Evolutionary conservation across 495 filamentous ascomycete species (phyloP).

Genomic region (Penicillium lividum): DNA sequence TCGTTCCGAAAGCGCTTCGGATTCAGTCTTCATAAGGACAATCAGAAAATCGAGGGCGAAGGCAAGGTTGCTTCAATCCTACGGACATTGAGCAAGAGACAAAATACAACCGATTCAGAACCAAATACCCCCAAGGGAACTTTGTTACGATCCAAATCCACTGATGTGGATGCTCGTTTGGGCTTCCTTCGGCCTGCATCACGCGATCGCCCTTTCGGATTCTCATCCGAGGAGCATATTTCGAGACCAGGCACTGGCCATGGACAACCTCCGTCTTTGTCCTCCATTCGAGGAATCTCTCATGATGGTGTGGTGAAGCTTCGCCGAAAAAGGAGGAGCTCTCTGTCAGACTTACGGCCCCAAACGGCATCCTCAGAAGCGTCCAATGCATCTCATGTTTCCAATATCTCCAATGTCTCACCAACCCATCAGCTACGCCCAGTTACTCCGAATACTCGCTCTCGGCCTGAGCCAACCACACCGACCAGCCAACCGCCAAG

Average conservation of each 20-base stretch:
- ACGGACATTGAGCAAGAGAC: slow-evolving; percentile 86
- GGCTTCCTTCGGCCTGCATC: slow-evolving; percentile 61
- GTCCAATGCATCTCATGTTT: slow-evolving; percentile 34
- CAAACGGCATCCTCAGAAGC: slow-evolving; percentile 49
- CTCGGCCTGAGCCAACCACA: slow-evolving; percentile 33
- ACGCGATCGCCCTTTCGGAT: slow-evolving; percentile 60
- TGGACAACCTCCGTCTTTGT: slow-evolving; percentile 39
- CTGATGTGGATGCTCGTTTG: slow-evolving; percentile 64
- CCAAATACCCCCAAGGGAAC: slow-evolving; percentile 61
- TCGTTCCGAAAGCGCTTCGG: slow-evolving; percentile 83
- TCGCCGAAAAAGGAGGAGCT: slow-evolving; percentile 85
- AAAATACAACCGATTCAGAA: slow-evolving; percentile 55
- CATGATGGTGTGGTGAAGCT: slow-evolving; percentile 41
- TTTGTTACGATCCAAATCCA: slow-evolving; percentile 76
- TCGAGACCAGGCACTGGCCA: slow-evolving; percentile 52
- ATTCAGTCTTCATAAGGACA: slow-evolving; percentile 74
- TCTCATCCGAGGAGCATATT: slow-evolving; percentile 42
- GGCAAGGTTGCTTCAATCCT: slow-evolving; percentile 75
- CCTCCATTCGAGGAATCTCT: slow-evolving; percentile 37
- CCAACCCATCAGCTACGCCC: slow-evolving; percentile 37
- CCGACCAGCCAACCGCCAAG: slow-evolving; percentile 34
- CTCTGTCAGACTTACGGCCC: slow-evolving; percentile 80
- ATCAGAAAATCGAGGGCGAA: slow-evolving; percentile 66
- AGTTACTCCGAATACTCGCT: slow-evolving; percentile 35
- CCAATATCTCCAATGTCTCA: slow-evolving; percentile 28